Base-by-base conservation (phyloP, 1,284 basidiomycete genomes). In the Sporisorium scitamineum region DNA sequence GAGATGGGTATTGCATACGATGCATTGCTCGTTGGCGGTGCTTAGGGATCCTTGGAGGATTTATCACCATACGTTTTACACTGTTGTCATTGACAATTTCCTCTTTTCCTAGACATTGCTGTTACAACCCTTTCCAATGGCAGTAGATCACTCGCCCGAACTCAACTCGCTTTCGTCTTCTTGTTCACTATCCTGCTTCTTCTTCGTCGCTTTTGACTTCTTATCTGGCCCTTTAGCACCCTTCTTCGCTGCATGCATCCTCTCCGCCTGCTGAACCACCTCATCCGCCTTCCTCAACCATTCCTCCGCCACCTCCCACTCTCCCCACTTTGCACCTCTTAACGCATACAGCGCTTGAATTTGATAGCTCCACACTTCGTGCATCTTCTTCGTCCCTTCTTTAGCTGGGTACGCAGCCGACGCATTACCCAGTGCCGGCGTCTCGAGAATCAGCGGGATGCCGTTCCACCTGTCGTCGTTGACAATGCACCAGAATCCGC, bases 391-490 rank as follows among this genome's bases (percentile, higher is more conserved):
- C 48, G 59, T 54, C 42, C 54, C 69, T 41, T 66, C 59, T 27
- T 66, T 71, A 10, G 59, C 63, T 42, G 63, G 31, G 16, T 62
- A 71, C 7, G 52, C 69, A 11, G 18, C 34, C 24, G 27, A 47
- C 2, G 69, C 69, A 14, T 61, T 62, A 0, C 69, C 69, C 31
- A 71, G 26, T 10, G 69, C 59, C 3, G 92, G 92, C 0, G 93
- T 94, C 85, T 95, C 93, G 20, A 95, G 89, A 39, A 94, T 90
- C 45, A 95, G 88, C 3, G 93, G 93, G 45, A 94, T 91, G 50
- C 89, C 86, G 66, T 90, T 88, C 57, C 91, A 88, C 22, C 92
- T 89, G 5, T 89, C 86, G 80, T 95, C 93, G 16, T 89, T 89
- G 67, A 94, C 87, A 57, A 94, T 89, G 62, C 89, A 88, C 48